Conservation (phyloP, 371 early-diverging fungal species). For the Blakeslea trispora region DNA sequence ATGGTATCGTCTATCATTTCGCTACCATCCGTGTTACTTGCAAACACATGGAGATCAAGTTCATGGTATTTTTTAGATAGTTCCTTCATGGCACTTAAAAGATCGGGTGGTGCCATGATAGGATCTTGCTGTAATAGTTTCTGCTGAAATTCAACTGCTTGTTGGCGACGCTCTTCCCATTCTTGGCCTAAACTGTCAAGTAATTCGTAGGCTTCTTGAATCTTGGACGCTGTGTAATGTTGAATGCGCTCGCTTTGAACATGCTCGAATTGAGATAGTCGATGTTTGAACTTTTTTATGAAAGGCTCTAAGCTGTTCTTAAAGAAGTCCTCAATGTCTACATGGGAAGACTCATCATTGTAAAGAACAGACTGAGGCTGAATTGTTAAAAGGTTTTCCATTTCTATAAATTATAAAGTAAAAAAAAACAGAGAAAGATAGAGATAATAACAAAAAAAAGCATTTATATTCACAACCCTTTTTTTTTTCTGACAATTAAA, state of each 20-base stretch:
- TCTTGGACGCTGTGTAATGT: conserved; percentile 35
- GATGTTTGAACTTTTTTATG: conserved; percentile 45
- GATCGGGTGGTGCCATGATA: conserved; percentile 26
- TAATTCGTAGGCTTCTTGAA: conserved; percentile 33
- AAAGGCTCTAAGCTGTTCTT: conserved; percentile 43
- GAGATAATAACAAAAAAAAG: background rate
- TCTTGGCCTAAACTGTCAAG: conserved; percentile 38
- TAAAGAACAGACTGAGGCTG: conserved; percentile 23
- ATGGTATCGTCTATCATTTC: conserved; percentile 47
- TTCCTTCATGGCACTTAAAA: conserved; percentile 25
- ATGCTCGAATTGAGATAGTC: conserved; percentile 43
- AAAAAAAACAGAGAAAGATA: background rate
- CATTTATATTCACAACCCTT: conserved; percentile 3
- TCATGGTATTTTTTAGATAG: conserved; percentile 31
- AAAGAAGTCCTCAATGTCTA: conserved; percentile 48
- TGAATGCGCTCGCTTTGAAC: conserved; percentile 36
- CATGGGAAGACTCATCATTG: conserved; percentile 28
- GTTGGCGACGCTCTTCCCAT: conserved; percentile 40
- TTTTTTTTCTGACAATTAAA: background rate
- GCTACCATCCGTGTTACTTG: conserved; percentile 17
- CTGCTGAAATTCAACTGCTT: conserved; percentile 17
- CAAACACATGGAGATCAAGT: conserved; percentile 25
- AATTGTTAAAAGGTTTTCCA: conserved; percentile 50
- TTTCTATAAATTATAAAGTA: conserved; percentile 4
- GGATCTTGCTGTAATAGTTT: conserved; percentile 19